A percentile compares a stretch with the other conserved stretches of the same genome.
Evolutionary conservation across 441 rosid genomes (phyloP).

Genomic region (Erysimum pusillum): DNA sequence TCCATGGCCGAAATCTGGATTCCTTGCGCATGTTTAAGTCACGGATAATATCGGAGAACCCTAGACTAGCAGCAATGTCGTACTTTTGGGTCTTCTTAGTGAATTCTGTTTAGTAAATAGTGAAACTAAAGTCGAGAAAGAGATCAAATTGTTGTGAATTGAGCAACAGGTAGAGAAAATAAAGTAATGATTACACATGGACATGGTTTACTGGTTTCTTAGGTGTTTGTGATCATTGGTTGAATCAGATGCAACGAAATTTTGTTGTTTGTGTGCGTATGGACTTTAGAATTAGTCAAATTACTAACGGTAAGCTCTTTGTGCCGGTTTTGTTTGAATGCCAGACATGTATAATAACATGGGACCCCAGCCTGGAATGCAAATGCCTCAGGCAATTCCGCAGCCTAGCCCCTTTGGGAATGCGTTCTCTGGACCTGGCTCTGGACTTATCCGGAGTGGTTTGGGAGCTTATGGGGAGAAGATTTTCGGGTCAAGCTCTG

Average conservation of each 20-base stretch:
- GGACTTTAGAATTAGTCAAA: background rate
- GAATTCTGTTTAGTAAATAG: background rate
- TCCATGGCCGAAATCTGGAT: background rate
- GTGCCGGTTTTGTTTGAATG: slow-evolving; percentile 20
- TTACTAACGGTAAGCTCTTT: slow-evolving; percentile 15
- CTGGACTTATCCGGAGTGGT: slow-evolving; percentile 89
- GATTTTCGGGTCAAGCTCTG: slow-evolving; percentile 88
- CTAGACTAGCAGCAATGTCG: slow-evolving; percentile 7
- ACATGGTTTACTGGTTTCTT: background rate
- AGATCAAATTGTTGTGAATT: background rate
- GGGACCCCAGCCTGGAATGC: slow-evolving; percentile 74
- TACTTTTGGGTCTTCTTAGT: slow-evolving; percentile 12
- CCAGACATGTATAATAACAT: slow-evolving; percentile 81
- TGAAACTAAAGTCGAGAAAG: background rate
- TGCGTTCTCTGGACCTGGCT: slow-evolving; percentile 91
- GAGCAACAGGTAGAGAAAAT: background rate
- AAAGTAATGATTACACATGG: background rate
- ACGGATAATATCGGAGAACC: background rate
- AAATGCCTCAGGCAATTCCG: slow-evolving; percentile 63
- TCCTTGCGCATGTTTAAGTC: background rate
- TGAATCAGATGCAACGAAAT: background rate
- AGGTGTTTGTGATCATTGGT: background rate
- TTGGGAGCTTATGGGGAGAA: slow-evolving; percentile 93
- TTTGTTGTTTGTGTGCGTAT: background rate
- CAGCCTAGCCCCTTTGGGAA: slow-evolving; percentile 90